Evolutionary conservation across 495 filamentous ascomycete species (phyloP).

Genomic region (Penicillium maclennaniae): DNA sequence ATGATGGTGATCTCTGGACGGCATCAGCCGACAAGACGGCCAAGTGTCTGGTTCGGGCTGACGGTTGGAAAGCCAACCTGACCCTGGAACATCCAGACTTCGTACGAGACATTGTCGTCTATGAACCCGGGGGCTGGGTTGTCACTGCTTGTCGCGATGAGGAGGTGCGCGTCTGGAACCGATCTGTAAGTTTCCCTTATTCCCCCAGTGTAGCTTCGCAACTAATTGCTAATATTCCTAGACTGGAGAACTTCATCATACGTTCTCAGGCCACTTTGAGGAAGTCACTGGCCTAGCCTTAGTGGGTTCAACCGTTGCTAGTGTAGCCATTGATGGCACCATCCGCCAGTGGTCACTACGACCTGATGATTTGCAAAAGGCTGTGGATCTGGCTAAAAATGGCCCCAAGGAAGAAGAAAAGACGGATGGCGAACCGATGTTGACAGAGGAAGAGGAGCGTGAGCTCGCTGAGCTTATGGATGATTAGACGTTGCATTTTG

Average conservation of each 20-base stretch:
- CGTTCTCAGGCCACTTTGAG: constrained; percentile 83
- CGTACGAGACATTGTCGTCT: constrained; percentile 73
- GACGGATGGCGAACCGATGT: constrained; percentile 44
- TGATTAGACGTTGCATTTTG: constrained; percentile 36
- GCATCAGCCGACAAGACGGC: constrained; percentile 81
- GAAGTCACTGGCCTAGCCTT: constrained; percentile 80
- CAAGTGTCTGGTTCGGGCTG: constrained; percentile 65
- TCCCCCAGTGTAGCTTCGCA: neutral
- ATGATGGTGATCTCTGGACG: constrained; percentile 80
- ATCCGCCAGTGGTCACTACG: constrained; percentile 75
- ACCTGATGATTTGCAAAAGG: constrained; percentile 58
- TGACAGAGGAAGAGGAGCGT: constrained; percentile 79
- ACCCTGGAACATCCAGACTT: constrained; percentile 79
- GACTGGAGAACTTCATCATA: constrained; percentile 71
- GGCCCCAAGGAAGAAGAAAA: constrained; percentile 48
- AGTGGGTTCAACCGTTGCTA: constrained; percentile 60
- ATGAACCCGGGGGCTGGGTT: constrained; percentile 72
- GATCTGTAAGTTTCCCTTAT: constrained; percentile 42
- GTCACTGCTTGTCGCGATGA: constrained; percentile 89
- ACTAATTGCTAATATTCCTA: constrained; percentile 24
- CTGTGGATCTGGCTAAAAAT: constrained; percentile 55
- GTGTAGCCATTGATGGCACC: constrained; percentile 85
- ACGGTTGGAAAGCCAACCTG: constrained; percentile 65
- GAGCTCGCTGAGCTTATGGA: constrained; percentile 88
- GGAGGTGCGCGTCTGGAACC: constrained; percentile 86